phyloP scores from a whole-genome alignment of 495 filamentous ascomycete species.

The Hypoxylon subgilvum region DNA sequence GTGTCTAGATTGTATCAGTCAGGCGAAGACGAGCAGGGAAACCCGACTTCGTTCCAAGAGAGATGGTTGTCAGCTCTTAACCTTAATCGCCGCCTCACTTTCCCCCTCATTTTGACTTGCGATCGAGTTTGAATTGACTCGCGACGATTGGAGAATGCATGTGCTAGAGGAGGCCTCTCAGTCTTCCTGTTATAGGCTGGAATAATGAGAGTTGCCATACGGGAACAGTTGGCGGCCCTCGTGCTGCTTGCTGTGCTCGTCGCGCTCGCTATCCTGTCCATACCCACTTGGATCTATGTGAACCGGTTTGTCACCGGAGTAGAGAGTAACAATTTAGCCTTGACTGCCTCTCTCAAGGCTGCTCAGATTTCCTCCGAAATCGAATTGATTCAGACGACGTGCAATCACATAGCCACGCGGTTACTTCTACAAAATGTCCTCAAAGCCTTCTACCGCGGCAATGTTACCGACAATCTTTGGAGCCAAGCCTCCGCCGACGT shows the following conservation, averaged over 20 bases:
- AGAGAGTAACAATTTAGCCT: conserved; percentile 62
- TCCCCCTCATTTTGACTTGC: not conserved
- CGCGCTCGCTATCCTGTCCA: conserved; percentile 62
- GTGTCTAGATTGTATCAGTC: conserved; percentile 14
- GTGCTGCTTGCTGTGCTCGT: conserved; percentile 73
- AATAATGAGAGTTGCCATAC: conserved; percentile 82
- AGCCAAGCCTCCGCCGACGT: conserved; percentile 61
- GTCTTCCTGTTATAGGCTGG: conserved; percentile 44
- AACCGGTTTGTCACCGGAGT: conserved; percentile 74
- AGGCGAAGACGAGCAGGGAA: not conserved
- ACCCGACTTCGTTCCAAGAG: not conserved
- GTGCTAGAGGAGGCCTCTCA: conserved; percentile 16
- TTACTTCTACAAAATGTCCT: conserved; percentile 70
- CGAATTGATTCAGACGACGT: conserved; percentile 72
- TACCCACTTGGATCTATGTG: conserved; percentile 71
- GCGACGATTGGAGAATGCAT: conserved; percentile 28
- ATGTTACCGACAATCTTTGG: conserved; percentile 63
- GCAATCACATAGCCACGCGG: conserved; percentile 69
- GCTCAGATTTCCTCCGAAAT: conserved; percentile 78
- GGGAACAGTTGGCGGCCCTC: conserved; percentile 78
- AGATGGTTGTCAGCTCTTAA: not conserved
- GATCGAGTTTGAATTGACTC: conserved; percentile 12
- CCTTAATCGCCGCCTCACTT: not conserved
- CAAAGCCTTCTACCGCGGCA: conserved; percentile 62
- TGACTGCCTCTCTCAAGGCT: conserved; percentile 85